Evolutionary conservation across 192 early-diverging fungal species (phyloP).

Genomic region (Obelidium mucronatum): DNA sequence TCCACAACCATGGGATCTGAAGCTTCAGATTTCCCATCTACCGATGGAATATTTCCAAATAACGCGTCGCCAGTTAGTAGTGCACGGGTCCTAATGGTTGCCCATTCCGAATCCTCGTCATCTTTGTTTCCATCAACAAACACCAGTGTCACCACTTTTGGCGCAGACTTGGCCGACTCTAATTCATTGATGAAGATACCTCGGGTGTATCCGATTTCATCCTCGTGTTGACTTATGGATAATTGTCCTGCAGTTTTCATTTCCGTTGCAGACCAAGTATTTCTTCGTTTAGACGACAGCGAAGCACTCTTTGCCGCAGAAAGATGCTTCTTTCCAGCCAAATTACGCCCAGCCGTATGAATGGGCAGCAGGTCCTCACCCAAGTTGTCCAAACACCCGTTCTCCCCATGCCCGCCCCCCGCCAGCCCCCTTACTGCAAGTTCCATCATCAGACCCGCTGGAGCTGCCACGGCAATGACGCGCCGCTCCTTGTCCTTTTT

Average conservation of each 20-base stretch:
- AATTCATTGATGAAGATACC: neutral
- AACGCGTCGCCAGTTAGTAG: neutral
- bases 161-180: neutral
- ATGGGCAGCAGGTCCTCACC: neutral
- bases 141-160: neutral
- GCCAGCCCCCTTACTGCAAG: neutral
- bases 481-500: neutral
- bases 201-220: neutral
- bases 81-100: neutral
- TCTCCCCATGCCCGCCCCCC: neutral
- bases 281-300: neutral
- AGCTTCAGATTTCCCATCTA: neutral
- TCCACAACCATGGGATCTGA: neutral
- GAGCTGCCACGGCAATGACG: neutral
- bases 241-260: neutral
- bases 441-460: neutral
- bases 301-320: neutral
- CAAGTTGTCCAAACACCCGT: neutral
- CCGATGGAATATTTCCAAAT: neutral
- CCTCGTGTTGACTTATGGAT: neutral
- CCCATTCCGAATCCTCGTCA: slow-evolving; percentile 4
- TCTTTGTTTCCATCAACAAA: slow-evolving; percentile 12
- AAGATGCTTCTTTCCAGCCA: neutral
- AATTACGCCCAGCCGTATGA: neutral
- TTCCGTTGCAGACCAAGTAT: neutral